These are phyloP conservation scores for Colletotrichum musae DNA, from an alignment of 2,329 filamentous ascomycete genomes.

Conservation along the genomic window DNA sequence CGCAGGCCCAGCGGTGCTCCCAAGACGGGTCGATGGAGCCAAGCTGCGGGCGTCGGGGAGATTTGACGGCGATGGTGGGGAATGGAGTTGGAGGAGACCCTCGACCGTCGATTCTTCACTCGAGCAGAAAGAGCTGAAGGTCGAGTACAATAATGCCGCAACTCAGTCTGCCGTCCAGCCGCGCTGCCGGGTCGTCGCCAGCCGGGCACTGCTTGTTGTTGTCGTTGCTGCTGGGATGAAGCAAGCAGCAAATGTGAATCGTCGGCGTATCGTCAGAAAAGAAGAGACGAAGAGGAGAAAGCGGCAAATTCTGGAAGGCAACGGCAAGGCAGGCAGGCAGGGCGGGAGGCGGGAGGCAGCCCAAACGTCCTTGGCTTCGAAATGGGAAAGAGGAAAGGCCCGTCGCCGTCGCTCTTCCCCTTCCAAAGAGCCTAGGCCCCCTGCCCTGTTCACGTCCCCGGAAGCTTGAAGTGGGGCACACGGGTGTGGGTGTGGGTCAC, in stretches of 20 bases:
- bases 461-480: conserved; percentile 1
- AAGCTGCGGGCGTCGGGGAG: conserved; percentile 36
- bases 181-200: conserved; percentile 3
- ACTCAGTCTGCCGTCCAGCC: conserved; percentile 9
- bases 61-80: conserved; percentile 15
- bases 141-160: conserved; percentile 35
- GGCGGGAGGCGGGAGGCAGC: conserved; percentile 2
- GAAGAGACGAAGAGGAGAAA: conserved; percentile 11
- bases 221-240: neutral
- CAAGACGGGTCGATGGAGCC: conserved; percentile 5
- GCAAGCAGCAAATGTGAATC: neutral
- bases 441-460: conserved; percentile 19
- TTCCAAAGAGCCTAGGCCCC: conserved; percentile 7
- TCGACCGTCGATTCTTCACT: conserved; percentile 1
- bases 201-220: neutral
- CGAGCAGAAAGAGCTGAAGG: neutral
- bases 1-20: neutral
- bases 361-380: conserved; percentile 1
- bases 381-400: neutral
- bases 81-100: conserved; percentile 8
- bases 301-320: neutral
- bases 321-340: neutral
- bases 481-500: neutral
- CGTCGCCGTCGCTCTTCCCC: neutral
- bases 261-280: neutral